Evolutionary conservation across 1,284 basidiomycete species (phyloP).

Genomic region (Calocybe gambosa): DNA sequence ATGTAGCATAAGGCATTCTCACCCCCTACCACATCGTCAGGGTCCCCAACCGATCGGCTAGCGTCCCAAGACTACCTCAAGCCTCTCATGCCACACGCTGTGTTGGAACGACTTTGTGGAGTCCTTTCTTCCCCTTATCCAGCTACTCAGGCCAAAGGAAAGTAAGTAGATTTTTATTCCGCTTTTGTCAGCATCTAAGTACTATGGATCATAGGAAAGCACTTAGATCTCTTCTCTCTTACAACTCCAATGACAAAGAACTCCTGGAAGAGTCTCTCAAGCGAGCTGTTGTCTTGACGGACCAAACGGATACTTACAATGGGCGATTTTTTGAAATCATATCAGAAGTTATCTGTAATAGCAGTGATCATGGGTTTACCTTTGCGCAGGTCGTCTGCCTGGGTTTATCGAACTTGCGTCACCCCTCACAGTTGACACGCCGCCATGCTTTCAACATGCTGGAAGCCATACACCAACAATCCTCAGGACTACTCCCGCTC

Average conservation of each 20-base stretch:
- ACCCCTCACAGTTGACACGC: slow-evolving; percentile 63
- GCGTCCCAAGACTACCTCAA: slow-evolving; percentile 41
- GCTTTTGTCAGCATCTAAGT: neutral
- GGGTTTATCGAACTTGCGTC: slow-evolving; percentile 81
- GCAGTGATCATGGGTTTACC: slow-evolving; percentile 54
- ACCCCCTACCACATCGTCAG: slow-evolving; percentile 52
- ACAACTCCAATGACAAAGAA: slow-evolving; percentile 53
- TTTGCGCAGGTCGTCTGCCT: slow-evolving; percentile 79
- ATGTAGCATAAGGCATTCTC: slow-evolving; percentile 74
- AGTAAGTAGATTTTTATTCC: slow-evolving; percentile 37
- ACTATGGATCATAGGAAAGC: slow-evolving; percentile 55
- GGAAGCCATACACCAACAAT: slow-evolving; percentile 67
- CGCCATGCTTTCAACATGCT: slow-evolving; percentile 76
- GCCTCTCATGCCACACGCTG: slow-evolving; percentile 44
- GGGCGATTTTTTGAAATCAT: slow-evolving; percentile 77
- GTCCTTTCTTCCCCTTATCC: slow-evolving; percentile 57
- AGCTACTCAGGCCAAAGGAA: slow-evolving; percentile 48
- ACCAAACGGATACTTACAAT: slow-evolving; percentile 48
- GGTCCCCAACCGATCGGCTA: slow-evolving; percentile 55
- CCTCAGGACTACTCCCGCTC: slow-evolving; percentile 55
- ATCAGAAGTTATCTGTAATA: slow-evolving; percentile 64
- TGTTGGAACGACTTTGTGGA: slow-evolving; percentile 61
- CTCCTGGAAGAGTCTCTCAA: slow-evolving; percentile 69
- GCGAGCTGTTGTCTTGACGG: slow-evolving; percentile 62
- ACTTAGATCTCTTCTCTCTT: slow-evolving; percentile 63